Percentiles rank a stretch among this genome's conserved stretches.
Conservation (phyloP, 108 stramenopile species). For the Mediolabrus comicus region DNA sequence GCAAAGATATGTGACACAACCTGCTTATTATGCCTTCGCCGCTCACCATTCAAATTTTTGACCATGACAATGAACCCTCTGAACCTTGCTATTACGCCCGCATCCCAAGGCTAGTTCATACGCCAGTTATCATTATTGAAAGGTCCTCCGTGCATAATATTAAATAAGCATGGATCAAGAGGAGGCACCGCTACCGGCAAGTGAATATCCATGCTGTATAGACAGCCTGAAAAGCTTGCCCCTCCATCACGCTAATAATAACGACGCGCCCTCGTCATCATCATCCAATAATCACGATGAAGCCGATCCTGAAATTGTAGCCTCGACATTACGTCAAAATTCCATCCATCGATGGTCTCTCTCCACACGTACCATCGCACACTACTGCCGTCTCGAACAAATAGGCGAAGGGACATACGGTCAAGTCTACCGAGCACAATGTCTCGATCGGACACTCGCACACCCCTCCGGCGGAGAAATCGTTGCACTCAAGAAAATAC, state of each 20-base stretch:
- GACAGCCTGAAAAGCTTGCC: background rate
- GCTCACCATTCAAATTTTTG: too few relatives aligned
- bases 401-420: constrained; percentile 91
- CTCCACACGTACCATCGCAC: constrained; percentile 71
- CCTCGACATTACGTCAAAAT: constrained; percentile 18
- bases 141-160: background rate
- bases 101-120: too few relatives aligned
- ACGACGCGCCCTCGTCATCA: background rate
- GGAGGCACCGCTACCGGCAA: constrained; percentile 1
- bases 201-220: background rate
- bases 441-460: constrained; percentile 39
- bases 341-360: constrained; percentile 38
- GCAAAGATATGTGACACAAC: too few relatives aligned
- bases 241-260: background rate
- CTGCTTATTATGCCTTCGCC: too few relatives aligned
- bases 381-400: constrained; percentile 74
- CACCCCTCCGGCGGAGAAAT: constrained; percentile 31
- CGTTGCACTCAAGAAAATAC: constrained; percentile 84
- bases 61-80: too few relatives aligned
- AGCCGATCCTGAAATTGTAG: background rate
- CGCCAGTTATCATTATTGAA: too few relatives aligned
- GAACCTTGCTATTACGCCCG: too few relatives aligned
- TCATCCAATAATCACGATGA: background rate
- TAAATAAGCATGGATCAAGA: background rate
- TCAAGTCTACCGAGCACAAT: constrained; percentile 77